These are phyloP conservation scores for Malus sylvestris DNA, from an alignment of 306 rosid genomes.

Conservation along the genomic window DNA sequence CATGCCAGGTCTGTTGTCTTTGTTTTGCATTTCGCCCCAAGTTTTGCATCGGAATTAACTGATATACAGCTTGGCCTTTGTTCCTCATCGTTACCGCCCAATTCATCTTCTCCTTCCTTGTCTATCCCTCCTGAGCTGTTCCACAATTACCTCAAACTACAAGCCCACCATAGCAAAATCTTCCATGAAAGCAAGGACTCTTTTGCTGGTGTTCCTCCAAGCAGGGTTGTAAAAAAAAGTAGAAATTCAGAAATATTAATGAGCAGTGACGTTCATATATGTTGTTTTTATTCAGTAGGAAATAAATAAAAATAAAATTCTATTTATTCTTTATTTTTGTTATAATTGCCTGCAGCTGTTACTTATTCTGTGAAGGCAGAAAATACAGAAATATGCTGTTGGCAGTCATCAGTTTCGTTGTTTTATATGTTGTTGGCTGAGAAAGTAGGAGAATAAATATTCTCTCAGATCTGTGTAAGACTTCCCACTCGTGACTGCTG, in stretches of 20 bases:
- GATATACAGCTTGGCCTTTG: conserved; percentile 25
- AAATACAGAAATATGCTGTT: conserved; percentile 56
- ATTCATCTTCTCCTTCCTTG: conserved; percentile 84
- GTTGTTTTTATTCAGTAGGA: background rate
- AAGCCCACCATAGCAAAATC: background rate
- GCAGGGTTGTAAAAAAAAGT: background rate
- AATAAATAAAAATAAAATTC: background rate
- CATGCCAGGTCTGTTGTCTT: conserved; percentile 3
- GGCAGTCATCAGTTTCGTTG: conserved; percentile 40
- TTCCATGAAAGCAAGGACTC: background rate
- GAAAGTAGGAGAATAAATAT: conserved; percentile 43
- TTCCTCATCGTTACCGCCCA: conserved; percentile 33
- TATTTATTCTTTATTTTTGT: background rate
- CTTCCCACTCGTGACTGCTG: conserved; percentile 67
- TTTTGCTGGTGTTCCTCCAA: conserved; percentile 20
- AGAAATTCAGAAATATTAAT: background rate
- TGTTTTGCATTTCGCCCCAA: background rate
- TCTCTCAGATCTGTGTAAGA: conserved; percentile 52
- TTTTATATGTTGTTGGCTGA: conserved; percentile 74
- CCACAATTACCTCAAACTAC: background rate
- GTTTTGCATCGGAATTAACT: conserved; percentile 21
- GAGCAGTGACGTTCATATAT: background rate
- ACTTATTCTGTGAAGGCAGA: conserved; percentile 37
- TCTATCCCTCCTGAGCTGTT: conserved; percentile 99
- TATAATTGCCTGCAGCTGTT: background rate